These are phyloP conservation scores for Hemisphaericaspora subhashii DNA, from an alignment of 1,139 yeast genomes.

Conservation along the genomic window DNA sequence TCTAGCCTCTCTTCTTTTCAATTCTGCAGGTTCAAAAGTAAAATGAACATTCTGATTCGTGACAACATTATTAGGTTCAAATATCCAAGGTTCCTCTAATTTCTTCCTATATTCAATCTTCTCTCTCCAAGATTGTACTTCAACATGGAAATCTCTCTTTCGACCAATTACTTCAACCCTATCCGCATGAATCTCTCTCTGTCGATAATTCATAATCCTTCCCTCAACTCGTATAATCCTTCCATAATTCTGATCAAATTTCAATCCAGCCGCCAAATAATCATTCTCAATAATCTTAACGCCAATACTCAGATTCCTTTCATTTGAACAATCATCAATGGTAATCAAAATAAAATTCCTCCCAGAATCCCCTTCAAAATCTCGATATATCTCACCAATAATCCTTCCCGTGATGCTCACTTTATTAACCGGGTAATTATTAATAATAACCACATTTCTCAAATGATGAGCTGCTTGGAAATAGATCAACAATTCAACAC, in stretches of 20 bases:
- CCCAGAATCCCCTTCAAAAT: conserved; percentile 1
- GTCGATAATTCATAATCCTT: not conserved
- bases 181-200: conserved; percentile 25
- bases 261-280: conserved; percentile 13
- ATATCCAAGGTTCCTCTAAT: conserved; percentile 27
- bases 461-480: conserved; percentile 11
- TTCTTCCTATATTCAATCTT: conserved; percentile 24
- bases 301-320: conserved; percentile 10
- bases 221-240: conserved; percentile 17
- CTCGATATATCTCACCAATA: conserved; percentile 16
- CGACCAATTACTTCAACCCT: conserved; percentile 20
- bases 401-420: conserved; percentile 18
- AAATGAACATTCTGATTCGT: conserved; percentile 7
- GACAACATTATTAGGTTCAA: conserved; percentile 13
- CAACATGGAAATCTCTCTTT: conserved; percentile 20
- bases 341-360: conserved; percentile 12
- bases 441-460: conserved; percentile 16
- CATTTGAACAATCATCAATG: conserved; percentile 19
- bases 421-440: conserved; percentile 19
- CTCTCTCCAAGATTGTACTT: conserved; percentile 34
- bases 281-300: conserved; percentile 11
- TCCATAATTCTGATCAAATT: conserved; percentile 18
- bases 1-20: conserved; percentile 4
- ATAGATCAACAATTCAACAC: no score
- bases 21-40: conserved; percentile 7